Conservation (phyloP, 2,329 filamentous ascomycete genomes). For the Tolypocladium endophyticum region DNA sequence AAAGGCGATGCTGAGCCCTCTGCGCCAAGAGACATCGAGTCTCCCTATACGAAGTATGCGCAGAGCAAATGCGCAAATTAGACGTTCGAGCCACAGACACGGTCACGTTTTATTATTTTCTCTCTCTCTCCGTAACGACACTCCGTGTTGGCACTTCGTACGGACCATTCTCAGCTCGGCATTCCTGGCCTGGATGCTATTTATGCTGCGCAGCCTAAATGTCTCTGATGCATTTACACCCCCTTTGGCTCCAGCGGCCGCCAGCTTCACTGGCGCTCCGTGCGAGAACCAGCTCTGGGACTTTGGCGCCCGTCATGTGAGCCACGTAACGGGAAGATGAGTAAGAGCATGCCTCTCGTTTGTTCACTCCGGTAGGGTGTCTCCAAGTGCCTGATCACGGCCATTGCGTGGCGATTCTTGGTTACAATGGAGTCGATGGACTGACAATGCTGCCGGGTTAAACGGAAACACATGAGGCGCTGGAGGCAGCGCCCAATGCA, state of each 20-base stretch:
- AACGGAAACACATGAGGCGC: not conserved
- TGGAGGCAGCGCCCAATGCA: not conserved
- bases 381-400: not conserved
- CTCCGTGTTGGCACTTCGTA: not conserved
- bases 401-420: not conserved
- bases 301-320: conserved; percentile 4
- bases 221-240: not conserved
- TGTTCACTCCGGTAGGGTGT: not conserved
- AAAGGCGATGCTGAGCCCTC: not conserved
- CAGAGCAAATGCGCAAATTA: not conserved
- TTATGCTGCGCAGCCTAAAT: not conserved
- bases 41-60: no score
- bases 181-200: not conserved
- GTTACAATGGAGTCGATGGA: not conserved
- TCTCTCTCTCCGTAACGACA: not conserved
- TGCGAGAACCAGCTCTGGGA: not conserved
- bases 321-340: not conserved
- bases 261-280: not conserved
- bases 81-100: not conserved
- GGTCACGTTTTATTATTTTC: not conserved
- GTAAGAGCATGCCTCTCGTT: not conserved
- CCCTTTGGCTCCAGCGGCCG: not conserved
- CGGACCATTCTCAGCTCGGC: not conserved
- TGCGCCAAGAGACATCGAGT: not conserved
- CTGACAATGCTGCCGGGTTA: not conserved